Evolutionary conservation across 345 rosid genomes (phyloP), one percentile per base, ranked within the genome.

Genomic region (Salix udensis): DNA sequence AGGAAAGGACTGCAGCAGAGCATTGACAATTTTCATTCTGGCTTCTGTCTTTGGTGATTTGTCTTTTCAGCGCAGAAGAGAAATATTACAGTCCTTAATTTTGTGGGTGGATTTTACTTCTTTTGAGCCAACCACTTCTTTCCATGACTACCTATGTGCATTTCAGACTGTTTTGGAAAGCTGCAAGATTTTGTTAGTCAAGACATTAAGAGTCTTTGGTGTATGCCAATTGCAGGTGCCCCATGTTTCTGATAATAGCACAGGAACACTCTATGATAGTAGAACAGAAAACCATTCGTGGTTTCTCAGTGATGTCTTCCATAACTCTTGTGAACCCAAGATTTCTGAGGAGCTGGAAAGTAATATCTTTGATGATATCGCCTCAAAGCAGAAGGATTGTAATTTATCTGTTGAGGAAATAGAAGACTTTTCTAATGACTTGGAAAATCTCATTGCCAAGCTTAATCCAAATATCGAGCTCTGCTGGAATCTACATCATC

Each of bases 101-200:
- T 79, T 80, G 40, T 92, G 92, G 93, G 84, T 83, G 58, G 89
- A 85, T 82, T 92, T 92, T 79, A 69, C 92, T 78, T 42, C 76
- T 37, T 87, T 83, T 87, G 92, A 87, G 85, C 87, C 87, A 67
- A 89, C 90, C 42, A 78, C 90, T 73, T 83, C 85, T 69, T 88
- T 88, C 78, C 89, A 88, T 79, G 95, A 92, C 69, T 92, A 90
- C 81, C 86, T 92, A 55, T 83, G 85, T 82, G 90, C 97, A 76
- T 92, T 87, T 77, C 90, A 86, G 70, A 74, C 81, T 58, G 77
- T 88, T 74, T 68, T 90, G 82, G 92, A 86, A 39, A 87, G 84
- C 78, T 92, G 94, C 84, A 90, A 87, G 82, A 70, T 46, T 75
- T 72, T 89, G 78, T 67, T 92, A 75, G 72, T 82, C 76, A 88